These are phyloP conservation scores for Huntiella abstrusa DNA, from an alignment of 2,329 filamentous ascomycete genomes.

Conservation along the genomic window DNA sequence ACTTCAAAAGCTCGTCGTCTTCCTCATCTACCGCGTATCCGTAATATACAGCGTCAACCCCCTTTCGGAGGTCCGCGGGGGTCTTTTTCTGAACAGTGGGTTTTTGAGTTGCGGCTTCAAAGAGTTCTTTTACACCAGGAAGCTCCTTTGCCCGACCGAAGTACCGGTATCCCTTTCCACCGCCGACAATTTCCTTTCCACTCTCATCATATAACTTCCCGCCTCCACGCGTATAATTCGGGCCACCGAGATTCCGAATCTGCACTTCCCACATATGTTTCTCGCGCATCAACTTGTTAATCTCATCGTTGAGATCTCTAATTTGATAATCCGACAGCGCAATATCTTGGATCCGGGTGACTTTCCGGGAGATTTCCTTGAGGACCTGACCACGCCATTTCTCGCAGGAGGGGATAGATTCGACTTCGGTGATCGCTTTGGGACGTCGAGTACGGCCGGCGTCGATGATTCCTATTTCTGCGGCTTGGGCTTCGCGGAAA, in stretches of 20 bases:
- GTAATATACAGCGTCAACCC: constrained; percentile 84
- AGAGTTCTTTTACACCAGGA: constrained; percentile 90
- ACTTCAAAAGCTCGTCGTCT: constrained; percentile 59
- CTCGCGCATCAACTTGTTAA: constrained; percentile 97
- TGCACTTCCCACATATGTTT: constrained; percentile 99
- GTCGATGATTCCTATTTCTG: constrained; percentile 90
- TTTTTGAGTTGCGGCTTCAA: constrained; percentile 53
- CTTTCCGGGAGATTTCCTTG: constrained; percentile 92
- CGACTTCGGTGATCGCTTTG: constrained; percentile 74
- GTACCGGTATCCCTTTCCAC: constrained; percentile 82
- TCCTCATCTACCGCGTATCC: constrained; percentile 89
- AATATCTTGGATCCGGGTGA: constrained; percentile 83
- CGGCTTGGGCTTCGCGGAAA: constrained; percentile 93
- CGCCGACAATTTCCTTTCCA: constrained; percentile 50
- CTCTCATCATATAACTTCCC: constrained; percentile 55
- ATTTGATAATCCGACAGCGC: constrained; percentile 93
- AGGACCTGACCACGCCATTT: constrained; percentile 97
- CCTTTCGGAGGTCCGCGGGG: constrained; percentile 49
- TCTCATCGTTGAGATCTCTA: constrained; percentile 94
- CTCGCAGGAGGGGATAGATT: constrained; percentile 71
- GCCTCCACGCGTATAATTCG: constrained; percentile 77
- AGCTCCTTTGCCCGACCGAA: constrained; percentile 81
- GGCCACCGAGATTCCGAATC: constrained; percentile 86
- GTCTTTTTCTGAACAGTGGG: constrained; percentile 40
- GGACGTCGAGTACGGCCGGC: constrained; percentile 75